These are phyloP conservation scores for Dioscorea zingiberensis DNA, from an alignment of 106 monocot species.

Conservation along the genomic window DNA sequence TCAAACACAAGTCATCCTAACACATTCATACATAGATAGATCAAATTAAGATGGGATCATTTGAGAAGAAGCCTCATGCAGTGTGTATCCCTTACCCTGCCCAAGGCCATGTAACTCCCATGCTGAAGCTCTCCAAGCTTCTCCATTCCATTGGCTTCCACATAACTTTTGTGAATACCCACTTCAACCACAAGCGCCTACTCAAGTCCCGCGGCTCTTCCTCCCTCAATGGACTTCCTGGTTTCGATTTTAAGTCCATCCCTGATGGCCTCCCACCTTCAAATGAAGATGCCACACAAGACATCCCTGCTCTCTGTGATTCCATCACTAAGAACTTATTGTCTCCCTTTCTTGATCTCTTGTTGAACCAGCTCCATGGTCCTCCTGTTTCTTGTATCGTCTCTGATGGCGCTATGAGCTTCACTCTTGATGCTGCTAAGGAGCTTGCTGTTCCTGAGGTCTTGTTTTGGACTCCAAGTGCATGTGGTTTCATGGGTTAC, in stretches of 20 bases:
- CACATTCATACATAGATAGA: no score
- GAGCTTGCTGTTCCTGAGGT: neutral
- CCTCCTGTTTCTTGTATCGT: neutral
- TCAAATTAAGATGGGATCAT: no score
- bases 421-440: neutral
- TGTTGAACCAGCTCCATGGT: neutral
- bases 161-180: slow-evolving; percentile 26
- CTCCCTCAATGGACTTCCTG: neutral
- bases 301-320: neutral
- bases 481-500: neutral
- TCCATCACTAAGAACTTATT: neutral
- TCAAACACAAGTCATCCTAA: no score
- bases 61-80: slow-evolving; percentile 1
- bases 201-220: slow-evolving; percentile 6
- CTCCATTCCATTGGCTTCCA: slow-evolving; percentile 20
- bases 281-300: neutral
- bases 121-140: slow-evolving; percentile 17
- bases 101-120: slow-evolving; percentile 9
- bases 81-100: neutral
- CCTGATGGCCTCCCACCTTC: neutral
- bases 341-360: neutral
- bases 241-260: neutral
- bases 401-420: neutral
- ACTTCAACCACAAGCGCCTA: slow-evolving; percentile 20
- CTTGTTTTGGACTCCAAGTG: neutral